Percentiles rank a stretch among this genome's conserved stretches.
phyloP scores from a whole-genome alignment of 371 early-diverging fungal species.

The Mucor ambiguus region DNA sequence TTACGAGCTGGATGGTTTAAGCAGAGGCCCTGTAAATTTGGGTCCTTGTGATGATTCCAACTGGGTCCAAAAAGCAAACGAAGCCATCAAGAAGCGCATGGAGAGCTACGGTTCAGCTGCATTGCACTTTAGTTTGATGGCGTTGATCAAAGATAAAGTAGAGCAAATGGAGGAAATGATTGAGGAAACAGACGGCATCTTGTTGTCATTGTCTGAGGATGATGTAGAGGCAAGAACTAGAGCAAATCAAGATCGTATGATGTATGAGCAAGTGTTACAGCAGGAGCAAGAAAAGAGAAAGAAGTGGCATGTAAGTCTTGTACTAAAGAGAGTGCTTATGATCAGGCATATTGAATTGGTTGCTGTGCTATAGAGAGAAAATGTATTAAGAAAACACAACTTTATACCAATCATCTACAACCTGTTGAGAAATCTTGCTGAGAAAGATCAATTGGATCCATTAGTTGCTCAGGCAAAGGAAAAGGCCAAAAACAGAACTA shows the following conservation, averaged over 20 bases:
- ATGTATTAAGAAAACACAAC: constrained; percentile 77
- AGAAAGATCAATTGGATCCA: constrained; percentile 57
- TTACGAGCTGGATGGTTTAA: constrained; percentile 90
- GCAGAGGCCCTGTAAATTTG: constrained; percentile 67
- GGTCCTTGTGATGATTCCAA: constrained; percentile 64
- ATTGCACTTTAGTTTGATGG: constrained; percentile 89
- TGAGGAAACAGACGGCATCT: constrained; percentile 46
- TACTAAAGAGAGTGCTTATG: not conserved
- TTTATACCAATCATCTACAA: constrained; percentile 81
- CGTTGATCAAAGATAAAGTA: constrained; percentile 71
- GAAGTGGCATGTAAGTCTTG: constrained; percentile 51
- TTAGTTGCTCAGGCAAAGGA: constrained; percentile 60
- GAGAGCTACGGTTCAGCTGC: constrained; percentile 63
- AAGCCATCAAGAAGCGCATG: constrained; percentile 78
- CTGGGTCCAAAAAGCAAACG: constrained; percentile 74
- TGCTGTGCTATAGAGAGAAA: constrained; percentile 57
- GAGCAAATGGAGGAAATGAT: constrained; percentile 58
- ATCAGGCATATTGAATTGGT: not conserved
- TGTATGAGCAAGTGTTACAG: constrained; percentile 47
- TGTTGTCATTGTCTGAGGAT: constrained; percentile 48
- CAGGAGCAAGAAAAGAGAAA: constrained; percentile 51
- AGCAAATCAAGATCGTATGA: constrained; percentile 31
- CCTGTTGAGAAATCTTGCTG: constrained; percentile 66
- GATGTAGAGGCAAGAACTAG: constrained; percentile 30
- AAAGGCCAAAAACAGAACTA: constrained; percentile 26